phyloP scores from a whole-genome alignment of 371 early-diverging fungal species.

The Amoeboaphelidium protococcarum region DNA sequence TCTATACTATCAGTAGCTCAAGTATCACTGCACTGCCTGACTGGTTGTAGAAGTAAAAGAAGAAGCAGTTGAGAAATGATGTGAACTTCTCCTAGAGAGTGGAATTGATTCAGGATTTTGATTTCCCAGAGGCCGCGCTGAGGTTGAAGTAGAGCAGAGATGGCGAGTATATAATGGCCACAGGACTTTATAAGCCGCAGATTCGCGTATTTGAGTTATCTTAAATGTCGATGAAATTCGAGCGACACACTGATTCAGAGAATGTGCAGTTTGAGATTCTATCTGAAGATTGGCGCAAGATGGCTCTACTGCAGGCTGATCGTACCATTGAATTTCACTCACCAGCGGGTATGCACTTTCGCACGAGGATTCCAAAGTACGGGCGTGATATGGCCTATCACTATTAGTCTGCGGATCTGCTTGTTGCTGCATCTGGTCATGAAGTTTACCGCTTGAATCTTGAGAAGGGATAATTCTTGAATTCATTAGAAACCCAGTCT shows the following conservation, averaged over 20 bases:
- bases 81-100: conserved; percentile 65
- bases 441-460: conserved; percentile 84
- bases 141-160: conserved; percentile 59
- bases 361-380: conserved; percentile 80
- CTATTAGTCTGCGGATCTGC: conserved; percentile 64
- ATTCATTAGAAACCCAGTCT: conserved; percentile 40
- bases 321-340: conserved; percentile 90
- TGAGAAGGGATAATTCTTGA: conserved; percentile 81
- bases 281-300: conserved; percentile 93
- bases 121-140: conserved; percentile 85
- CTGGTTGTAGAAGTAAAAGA: conserved; percentile 44
- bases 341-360: conserved; percentile 81
- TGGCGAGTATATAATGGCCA: conserved; percentile 62
- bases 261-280: conserved; percentile 70
- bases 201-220: conserved; percentile 79
- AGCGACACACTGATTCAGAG: conserved; percentile 85
- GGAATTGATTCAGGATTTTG: conserved; percentile 88
- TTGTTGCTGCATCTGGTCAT: conserved; percentile 46
- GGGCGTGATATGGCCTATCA: conserved; percentile 82
- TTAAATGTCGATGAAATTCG: conserved; percentile 87
- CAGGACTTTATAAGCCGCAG: conserved; percentile 94
- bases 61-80: conserved; percentile 61
- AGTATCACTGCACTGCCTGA: conserved; percentile 67
- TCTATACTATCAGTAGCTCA: conserved; percentile 64
- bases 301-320: conserved; percentile 71